phyloP scores from a whole-genome alignment of 768 basidiomycete species.

The Ramaria sp. region DNA sequence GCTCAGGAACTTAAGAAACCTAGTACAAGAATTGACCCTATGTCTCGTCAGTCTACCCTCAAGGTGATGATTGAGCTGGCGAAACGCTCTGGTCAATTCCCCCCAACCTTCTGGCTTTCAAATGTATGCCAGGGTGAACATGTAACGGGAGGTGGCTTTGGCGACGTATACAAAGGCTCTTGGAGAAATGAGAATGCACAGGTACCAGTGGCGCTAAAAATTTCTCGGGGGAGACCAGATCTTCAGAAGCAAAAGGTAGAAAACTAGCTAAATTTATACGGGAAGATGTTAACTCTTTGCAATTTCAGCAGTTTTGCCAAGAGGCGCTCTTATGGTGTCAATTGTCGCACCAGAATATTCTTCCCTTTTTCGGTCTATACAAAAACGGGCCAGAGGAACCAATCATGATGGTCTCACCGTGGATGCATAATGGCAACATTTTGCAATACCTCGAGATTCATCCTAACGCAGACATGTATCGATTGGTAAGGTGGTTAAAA shows the following conservation, averaged over 20 bases:
- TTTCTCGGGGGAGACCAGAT: not conserved
- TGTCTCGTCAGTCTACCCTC: not conserved
- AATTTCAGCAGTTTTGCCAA: not conserved
- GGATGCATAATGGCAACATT: not conserved
- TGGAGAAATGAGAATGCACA: not conserved
- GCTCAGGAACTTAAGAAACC: not conserved
- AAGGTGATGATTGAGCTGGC: not conserved
- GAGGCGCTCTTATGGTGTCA: conserved; percentile 3
- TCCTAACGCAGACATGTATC: not conserved
- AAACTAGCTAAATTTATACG: not conserved
- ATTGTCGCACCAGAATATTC: conserved; percentile 1
- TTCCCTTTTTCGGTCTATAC: not conserved
- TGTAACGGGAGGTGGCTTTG: not conserved
- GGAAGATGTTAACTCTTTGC: not conserved
- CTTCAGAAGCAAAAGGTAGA: not conserved
- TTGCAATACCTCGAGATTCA: not conserved
- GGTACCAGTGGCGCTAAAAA: not conserved
- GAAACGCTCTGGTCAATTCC: not conserved
- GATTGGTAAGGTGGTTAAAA: not conserved
- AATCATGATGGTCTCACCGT: not conserved
- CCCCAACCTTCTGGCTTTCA: not conserved
- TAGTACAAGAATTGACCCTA: not conserved
- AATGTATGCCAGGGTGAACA: not conserved
- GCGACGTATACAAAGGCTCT: not conserved
- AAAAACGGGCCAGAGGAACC: not conserved